Evolutionary conservation across 1,284 basidiomycete genomes (phyloP), one percentile per base, ranked within the genome.

Genomic region (Ustilago shanxiensis): DNA sequence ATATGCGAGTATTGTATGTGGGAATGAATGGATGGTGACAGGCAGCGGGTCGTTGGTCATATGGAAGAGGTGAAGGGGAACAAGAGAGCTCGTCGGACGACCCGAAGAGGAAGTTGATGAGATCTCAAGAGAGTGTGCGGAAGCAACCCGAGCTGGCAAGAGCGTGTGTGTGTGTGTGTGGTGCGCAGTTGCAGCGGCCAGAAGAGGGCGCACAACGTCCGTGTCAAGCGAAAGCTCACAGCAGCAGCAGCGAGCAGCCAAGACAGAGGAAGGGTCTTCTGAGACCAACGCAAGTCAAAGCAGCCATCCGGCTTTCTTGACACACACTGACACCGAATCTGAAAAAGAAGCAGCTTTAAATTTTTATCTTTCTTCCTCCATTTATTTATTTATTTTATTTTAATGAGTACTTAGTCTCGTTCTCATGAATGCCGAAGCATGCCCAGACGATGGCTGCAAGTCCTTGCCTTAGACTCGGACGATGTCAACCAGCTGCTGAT

Each of bases 71-170:
- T 33, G 1, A 47, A 24, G 44, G 29, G 54, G 1, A 16, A 26
- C 8, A 5, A 33, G 31, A 56, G n/a, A 31, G 24, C 16, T 47
- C 4, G 20, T 44, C 35, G 44, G 18, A 35, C 47, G 14, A 11
- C 44, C 29, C 22, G 29, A 56, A 58, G 28, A 58, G 55, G 44
- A 58, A 58, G 44, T 28, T 47, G 18, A 41, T 24, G 2, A 39
- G 47, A 26, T 14, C 7, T n/a, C n/a, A n/a, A 24, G 47, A 4
- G 47, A 18, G 24, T 24, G 28, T 35, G 52, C 52, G 52, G 33
- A 54, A 54, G 35, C 20, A 9, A 39, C 14, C 35, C 35, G 52
- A 54, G 13, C 20, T 7, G 20, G 35, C 35, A 37, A 37, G 35
- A 26, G 24, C 6, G 24, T 14, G 51, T 22, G 53, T 37, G 35